Percentiles rank a stretch among this genome's conserved stretches.
phyloP scores from a whole-genome alignment of 805 yeast genomes.

The Metschnikowia koreensis region DNA sequence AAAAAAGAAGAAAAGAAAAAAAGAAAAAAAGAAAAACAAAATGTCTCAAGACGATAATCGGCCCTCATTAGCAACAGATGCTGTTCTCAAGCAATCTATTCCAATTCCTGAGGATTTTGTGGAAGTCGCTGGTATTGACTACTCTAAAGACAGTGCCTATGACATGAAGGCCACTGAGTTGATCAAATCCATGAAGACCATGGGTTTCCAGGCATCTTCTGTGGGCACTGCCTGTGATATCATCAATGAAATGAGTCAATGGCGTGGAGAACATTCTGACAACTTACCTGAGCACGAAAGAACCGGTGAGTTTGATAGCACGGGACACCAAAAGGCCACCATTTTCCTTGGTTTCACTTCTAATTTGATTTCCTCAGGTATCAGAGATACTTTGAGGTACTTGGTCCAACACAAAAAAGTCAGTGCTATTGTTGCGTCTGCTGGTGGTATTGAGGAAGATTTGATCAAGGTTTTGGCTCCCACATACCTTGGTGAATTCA shows the following conservation, averaged over 20 bases:
- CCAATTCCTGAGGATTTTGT: constrained; percentile 81
- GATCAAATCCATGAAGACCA: constrained; percentile 77
- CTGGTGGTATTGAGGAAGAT: constrained; percentile 98
- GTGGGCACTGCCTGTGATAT: constrained; percentile 88
- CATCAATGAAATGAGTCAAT: constrained; percentile 84
- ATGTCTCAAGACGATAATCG: constrained; percentile 17
- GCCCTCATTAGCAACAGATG: constrained; percentile 83
- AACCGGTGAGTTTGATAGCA: constrained; percentile 74
- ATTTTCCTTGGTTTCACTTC: constrained; percentile 96
- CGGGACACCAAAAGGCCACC: constrained; percentile 80
- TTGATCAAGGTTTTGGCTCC: constrained; percentile 95
- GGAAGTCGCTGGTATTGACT: constrained; percentile 86
- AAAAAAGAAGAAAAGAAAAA: no score
- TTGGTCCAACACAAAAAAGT: constrained; percentile 93
- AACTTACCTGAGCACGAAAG: constrained; percentile 63
- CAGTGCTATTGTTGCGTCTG: constrained; percentile 92
- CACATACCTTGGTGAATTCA: constrained; percentile 89
- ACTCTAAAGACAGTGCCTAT: constrained; percentile 70
- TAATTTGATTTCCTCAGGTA: constrained; percentile 90
- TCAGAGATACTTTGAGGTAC: constrained; percentile 85
- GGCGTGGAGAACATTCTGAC: constrained; percentile 83
- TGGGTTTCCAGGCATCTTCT: constrained; percentile 97
- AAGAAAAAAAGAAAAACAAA: not conserved
- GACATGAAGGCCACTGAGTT: constrained; percentile 79
- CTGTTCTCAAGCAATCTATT: constrained; percentile 82